These are phyloP conservation scores for Sporothrix globosa DNA, from an alignment of 2,329 filamentous ascomycete genomes.

Conservation along the genomic window DNA sequence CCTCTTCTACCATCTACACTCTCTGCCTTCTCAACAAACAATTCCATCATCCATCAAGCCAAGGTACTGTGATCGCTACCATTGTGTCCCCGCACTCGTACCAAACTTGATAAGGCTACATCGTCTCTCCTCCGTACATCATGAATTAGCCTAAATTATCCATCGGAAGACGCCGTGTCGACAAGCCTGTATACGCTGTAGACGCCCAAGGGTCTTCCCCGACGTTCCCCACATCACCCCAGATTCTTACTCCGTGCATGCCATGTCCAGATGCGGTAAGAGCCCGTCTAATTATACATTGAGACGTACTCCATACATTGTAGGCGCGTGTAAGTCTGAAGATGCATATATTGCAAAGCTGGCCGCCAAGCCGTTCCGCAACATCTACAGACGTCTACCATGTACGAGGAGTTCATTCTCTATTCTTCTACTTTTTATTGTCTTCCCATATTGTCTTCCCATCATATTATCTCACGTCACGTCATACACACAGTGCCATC, in stretches of 20 bases:
- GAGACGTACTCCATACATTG: background rate
- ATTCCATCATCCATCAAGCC: background rate
- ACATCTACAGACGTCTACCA: background rate
- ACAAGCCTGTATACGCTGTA: too few species aligned
- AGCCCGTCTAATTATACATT: background rate
- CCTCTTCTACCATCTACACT: too few species aligned
- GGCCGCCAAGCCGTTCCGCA: background rate
- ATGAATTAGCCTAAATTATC: constrained; percentile 13
- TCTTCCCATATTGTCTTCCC: background rate
- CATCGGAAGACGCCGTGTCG: background rate
- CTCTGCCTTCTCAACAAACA: too few species aligned
- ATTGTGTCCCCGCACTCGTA: background rate
- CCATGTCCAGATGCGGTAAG: background rate
- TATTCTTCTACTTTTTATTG: background rate
- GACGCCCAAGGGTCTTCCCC: background rate
- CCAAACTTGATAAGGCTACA: too few species aligned
- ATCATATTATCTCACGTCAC: background rate
- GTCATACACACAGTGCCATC: too few species aligned
- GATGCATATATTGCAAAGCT: constrained; percentile 17
- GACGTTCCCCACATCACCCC: background rate
- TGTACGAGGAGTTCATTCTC: background rate
- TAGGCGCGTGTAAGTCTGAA: background rate
- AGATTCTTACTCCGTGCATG: background rate
- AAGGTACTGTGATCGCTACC: background rate
- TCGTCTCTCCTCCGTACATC: too few species aligned